Base-by-base conservation (phyloP, 805 yeast genomes). In the Saturnispora silvae region DNA sequence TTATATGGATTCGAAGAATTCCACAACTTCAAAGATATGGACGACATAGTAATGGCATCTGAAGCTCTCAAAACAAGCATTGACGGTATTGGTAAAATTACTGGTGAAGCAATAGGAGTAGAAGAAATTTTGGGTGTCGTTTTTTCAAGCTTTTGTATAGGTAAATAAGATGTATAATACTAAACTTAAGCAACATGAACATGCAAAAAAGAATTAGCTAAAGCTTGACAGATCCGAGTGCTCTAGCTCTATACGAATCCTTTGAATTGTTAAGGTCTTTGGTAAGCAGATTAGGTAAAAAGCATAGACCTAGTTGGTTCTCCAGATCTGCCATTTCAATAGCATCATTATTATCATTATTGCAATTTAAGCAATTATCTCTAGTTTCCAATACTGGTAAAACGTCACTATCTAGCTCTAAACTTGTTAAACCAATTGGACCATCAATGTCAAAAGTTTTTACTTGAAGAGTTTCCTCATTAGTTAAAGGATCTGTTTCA, bases 101-200 rank as follows among this genome's bases (percentile, higher is more conserved):
- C 96, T 0, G 98, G 97, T 1, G 81, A 82, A 28, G 72, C 84
- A 0, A 75, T 89, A 11, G 95, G 94, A 0, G 68, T 87, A 0
- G 96, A 92, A 48, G 97, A 92, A 51, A 76, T 92, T 1, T 62
- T 92, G 4, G 96, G 92, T 1, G 89, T 83, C 1, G 92, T 92
- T 0, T 92, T 92, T 52, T 77, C 95, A 2, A 81, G 76, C 43
- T 92, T 92, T 54, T 92, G 98, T 57, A 85, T 92, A 17, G 98
- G 98, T 0, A 89, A 89, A 56, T 89, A 47, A 42, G n/a, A n/a
- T n/a, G n/a, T n/a, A n/a, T n/a, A n/a, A n/a, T n/a, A n/a, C n/a
- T n/a, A n/a, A n/a, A n/a, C n/a, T n/a, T n/a, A n/a, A n/a, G n/a
- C n/a, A n/a, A n/a, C n/a, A n/a, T n/a, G n/a, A n/a, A n/a, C n/a